These are phyloP conservation scores for Hypholoma fasciculare DNA, from an alignment of 768 basidiomycete genomes.

Conservation along the genomic window DNA sequence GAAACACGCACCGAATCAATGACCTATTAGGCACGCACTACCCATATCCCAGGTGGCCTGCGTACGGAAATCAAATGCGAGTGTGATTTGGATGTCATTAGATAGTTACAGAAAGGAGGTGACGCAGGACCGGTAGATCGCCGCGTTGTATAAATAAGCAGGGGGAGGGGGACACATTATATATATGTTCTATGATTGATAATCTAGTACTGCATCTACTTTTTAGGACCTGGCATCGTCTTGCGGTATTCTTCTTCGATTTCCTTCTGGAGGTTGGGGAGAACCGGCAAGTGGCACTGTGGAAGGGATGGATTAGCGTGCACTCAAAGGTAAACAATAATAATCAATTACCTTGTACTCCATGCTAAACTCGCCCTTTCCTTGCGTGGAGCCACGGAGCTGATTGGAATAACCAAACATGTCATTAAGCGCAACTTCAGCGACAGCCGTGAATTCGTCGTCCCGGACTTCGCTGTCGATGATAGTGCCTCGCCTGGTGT, in stretches of 20 bases:
- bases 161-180: neutral
- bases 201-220: conserved; percentile 42
- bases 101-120: neutral
- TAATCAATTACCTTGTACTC: conserved; percentile 65
- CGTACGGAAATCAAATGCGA: neutral
- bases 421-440: conserved; percentile 94
- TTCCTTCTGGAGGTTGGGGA: conserved; percentile 86
- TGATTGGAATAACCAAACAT: conserved; percentile 98
- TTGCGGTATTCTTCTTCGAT: conserved; percentile 86
- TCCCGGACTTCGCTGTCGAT: conserved; percentile 95
- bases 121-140: neutral
- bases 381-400: conserved; percentile 91
- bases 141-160: neutral
- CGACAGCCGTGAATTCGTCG: conserved; percentile 91
- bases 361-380: conserved; percentile 90
- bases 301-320: conserved; percentile 2
- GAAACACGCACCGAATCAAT: neutral
- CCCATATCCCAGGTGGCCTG: neutral
- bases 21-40: neutral
- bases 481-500: conserved; percentile 90
- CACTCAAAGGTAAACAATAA: conserved; percentile 1
- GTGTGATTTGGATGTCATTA: neutral
- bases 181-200: conserved; percentile 1
- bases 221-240: conserved; percentile 67
- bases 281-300: conserved; percentile 78